Base-by-base conservation (phyloP, 2,329 filamentous ascomycete genomes). In the Fusarium pilosicola region DNA sequence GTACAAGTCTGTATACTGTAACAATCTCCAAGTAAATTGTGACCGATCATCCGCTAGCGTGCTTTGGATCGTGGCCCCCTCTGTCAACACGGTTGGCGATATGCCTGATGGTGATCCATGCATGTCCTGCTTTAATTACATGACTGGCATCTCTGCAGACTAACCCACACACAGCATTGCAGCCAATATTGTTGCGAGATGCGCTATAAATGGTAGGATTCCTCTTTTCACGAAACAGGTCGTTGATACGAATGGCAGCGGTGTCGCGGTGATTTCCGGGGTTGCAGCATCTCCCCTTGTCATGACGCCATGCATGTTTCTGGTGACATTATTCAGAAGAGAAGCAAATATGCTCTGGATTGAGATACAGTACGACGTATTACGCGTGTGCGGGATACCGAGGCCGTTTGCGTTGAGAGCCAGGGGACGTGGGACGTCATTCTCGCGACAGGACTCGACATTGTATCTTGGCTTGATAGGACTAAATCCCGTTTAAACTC, bases 151-250 rank as follows among this genome's bases (percentile, higher is more conserved):
- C 41, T 42, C 1, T 24, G 15, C 41, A 5, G 41, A 11, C n/a
- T 24, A 8, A 5, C 8, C n/a, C 15, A n/a, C 17, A 9, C 24
- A 9, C n/a, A 24, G 5, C 5, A 42, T 11, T 24, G 41, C 1
- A 24, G 41, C 41, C n/a, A 42, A 24, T 11, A 42, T 42, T n/a
- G 8, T 42, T 1, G n/a, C 14, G 8, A 10, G 41, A 4, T 0
- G 9, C 17, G 41, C 24, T 24, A 2, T 6, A 15, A 42, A 14
- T 15, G n/a, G 0, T 2, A 24, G 8, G 9, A n/a, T 9, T 24
- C n/a, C 41, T 42, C n/a, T 42, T 42, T 42, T 11, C 41, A 10
- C 15, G n/a, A 17, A n/a, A 8, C 14, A 24, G 9, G 17, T 6
- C 14, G 14, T 17, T 42, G 14, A 42, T 17, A 14, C 41, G 2